Evolutionary conservation across 306 rosid genomes (phyloP).

Genomic region (Quercus bicolor): DNA sequence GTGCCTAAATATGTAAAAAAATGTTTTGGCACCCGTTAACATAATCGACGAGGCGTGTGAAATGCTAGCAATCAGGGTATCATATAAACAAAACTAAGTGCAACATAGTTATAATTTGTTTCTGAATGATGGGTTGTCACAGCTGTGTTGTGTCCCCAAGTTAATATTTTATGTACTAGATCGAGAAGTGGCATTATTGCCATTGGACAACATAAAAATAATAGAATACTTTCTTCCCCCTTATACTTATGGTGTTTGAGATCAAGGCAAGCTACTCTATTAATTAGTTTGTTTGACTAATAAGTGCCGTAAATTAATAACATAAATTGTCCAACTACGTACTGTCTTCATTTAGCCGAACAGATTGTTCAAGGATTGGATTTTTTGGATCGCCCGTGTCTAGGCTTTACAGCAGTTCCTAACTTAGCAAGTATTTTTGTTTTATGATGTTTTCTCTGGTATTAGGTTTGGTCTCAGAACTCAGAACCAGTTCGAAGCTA

Average conservation of each 20-base stretch:
- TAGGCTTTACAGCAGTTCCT: not conserved
- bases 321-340: not conserved
- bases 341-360: not conserved
- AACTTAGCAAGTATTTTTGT: not conserved
- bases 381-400: not conserved
- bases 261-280: not conserved
- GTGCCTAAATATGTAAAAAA: not conserved
- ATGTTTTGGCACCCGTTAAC: not conserved
- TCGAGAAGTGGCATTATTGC: not conserved
- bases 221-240: not conserved
- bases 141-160: not conserved
- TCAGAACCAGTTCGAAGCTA: too few species aligned
- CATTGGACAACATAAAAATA: not conserved
- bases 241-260: not conserved
- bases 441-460: not conserved
- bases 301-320: not conserved
- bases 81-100: too few species aligned
- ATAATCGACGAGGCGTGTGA: not conserved
- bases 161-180: not conserved
- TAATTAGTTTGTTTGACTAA: not conserved
- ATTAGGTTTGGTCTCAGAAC: not conserved
- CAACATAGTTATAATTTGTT: not conserved
- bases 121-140: not conserved
- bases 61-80: not conserved
- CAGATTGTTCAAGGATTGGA: not conserved